Percentiles rank a stretch among this genome's conserved stretches.
These are phyloP conservation scores for Sphagnum fallax DNA, from an alignment of 228 moss, liverwort and hornwort species.

Conservation along the genomic window DNA sequence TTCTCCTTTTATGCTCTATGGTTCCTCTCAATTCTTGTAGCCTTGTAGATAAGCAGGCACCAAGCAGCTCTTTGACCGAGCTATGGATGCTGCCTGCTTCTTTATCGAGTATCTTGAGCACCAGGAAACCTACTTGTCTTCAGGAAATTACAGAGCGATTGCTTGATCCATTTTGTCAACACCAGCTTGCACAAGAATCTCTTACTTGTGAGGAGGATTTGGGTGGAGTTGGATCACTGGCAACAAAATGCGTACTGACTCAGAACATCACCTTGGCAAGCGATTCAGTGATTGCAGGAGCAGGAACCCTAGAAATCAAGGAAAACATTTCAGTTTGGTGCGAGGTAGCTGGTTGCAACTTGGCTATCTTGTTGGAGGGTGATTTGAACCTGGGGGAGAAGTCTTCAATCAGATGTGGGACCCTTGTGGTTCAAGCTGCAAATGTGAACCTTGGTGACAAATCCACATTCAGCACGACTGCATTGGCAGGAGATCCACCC, in stretches of 20 bases:
- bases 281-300: conserved; percentile 43
- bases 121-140: conserved; percentile 11
- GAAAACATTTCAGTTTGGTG: conserved; percentile 47
- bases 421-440: conserved; percentile 62
- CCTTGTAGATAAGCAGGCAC: not conserved
- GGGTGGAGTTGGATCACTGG: conserved; percentile 60
- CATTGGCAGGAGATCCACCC: conserved; percentile 73
- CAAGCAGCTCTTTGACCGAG: not conserved
- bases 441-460: conserved; percentile 57
- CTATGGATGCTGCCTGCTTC: too few relatives aligned
- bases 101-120: conserved; percentile 8
- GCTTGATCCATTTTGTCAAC: conserved; percentile 16
- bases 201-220: conserved; percentile 77
- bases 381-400: conserved; percentile 58
- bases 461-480: conserved; percentile 52
- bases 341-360: conserved; percentile 56
- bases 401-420: conserved; percentile 59
- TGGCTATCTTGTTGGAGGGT: conserved; percentile 56
- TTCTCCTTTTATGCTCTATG: conserved; percentile 18
- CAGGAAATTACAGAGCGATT: not conserved
- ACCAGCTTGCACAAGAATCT: conserved; percentile 19
- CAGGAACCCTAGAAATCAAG: conserved; percentile 57
- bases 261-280: conserved; percentile 30
- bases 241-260: conserved; percentile 42
- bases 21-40: conserved; percentile 10